Conservation (phyloP, 164 flowering plant genomes). For the Echeveria elegans region DNA sequence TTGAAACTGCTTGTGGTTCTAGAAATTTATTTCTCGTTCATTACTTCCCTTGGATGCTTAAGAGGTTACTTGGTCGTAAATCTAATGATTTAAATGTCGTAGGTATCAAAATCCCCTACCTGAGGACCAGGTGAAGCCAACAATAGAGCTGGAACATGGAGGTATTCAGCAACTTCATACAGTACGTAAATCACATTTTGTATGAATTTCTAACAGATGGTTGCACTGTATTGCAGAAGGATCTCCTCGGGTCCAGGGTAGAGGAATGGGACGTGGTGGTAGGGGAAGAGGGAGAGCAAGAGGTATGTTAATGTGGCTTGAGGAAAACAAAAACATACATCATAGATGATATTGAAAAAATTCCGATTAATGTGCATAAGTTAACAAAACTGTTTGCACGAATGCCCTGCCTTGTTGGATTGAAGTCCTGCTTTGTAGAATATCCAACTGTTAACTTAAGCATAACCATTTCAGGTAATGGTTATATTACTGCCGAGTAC, state of each 20-base stretch:
- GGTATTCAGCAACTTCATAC: conserved; percentile 17
- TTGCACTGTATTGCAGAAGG: conserved; percentile 34
- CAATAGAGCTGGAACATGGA: conserved; percentile 58
- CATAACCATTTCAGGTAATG: conserved; percentile 47
- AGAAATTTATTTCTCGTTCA: neutral
- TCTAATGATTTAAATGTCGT: conserved; percentile 5
- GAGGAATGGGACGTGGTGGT: conserved; percentile 62
- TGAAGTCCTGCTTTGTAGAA: neutral
- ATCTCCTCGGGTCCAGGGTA: conserved; percentile 50
- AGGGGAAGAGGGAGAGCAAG: conserved; percentile 61
- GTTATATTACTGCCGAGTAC: conserved; percentile 40
- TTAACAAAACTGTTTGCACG: too few species aligned
- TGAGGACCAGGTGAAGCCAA: conserved; percentile 66
- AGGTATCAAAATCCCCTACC: conserved; percentile 86
- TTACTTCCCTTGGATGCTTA: neutral
- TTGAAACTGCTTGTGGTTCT: too few species aligned
- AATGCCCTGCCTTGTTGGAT: too few species aligned
- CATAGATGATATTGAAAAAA: too few species aligned
- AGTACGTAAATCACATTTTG: neutral
- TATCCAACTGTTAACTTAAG: neutral
- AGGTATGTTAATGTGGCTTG: conserved; percentile 23
- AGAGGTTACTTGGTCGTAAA: neutral
- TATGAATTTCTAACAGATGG: neutral
- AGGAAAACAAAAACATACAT: neutral
- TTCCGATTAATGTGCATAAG: neutral